Percentiles rank a stretch among this genome's conserved stretches.
Evolutionary conservation across 2,329 filamentous ascomycete species (phyloP).

Genomic region (Teratosphaeriaceae sp.): DNA sequence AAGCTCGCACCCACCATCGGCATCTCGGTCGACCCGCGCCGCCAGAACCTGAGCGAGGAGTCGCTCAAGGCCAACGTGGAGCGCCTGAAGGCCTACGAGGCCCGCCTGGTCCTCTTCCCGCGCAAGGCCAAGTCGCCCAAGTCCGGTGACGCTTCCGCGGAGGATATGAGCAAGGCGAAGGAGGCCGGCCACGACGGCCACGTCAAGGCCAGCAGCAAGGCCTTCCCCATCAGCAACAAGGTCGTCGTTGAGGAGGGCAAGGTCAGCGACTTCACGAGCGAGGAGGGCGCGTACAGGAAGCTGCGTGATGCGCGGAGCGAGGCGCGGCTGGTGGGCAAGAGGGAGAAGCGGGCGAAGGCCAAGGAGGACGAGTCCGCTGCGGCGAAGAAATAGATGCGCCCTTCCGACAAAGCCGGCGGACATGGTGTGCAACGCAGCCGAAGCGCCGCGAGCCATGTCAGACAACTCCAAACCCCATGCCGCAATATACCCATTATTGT

Average conservation of each 20-base stretch:
- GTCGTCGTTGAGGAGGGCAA: conserved; percentile 74
- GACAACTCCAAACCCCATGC: too few species aligned
- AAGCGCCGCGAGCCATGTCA: too few species aligned
- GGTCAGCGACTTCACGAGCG: conserved; percentile 60
- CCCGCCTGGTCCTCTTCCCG: conserved; percentile 94
- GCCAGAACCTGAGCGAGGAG: conserved; percentile 96
- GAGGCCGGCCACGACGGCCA: conserved; percentile 44
- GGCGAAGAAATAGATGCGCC: conserved; percentile 67
- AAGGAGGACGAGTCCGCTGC: conserved; percentile 72
- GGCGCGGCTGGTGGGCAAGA: conserved; percentile 70
- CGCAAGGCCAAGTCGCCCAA: conserved; percentile 90
- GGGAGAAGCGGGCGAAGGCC: conserved; percentile 90
- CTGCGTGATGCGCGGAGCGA: conserved; percentile 81
- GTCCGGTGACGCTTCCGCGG: conserved; percentile 81
- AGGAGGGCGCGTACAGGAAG: conserved; percentile 80
- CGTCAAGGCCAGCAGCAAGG: conserved; percentile 34
- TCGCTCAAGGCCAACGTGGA: conserved; percentile 89
- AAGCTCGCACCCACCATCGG: conserved; percentile 93
- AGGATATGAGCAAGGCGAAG: conserved; percentile 68
- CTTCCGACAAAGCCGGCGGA: neutral
- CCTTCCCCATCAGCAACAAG: conserved; percentile 67
- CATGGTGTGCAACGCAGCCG: neutral
- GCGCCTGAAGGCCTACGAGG: conserved; percentile 96
- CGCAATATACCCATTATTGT: too few species aligned
- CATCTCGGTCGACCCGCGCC: conserved; percentile 93